Base-by-base conservation (phyloP, 2,329 filamentous ascomycete species). In the Diaporthe batatas region DNA sequence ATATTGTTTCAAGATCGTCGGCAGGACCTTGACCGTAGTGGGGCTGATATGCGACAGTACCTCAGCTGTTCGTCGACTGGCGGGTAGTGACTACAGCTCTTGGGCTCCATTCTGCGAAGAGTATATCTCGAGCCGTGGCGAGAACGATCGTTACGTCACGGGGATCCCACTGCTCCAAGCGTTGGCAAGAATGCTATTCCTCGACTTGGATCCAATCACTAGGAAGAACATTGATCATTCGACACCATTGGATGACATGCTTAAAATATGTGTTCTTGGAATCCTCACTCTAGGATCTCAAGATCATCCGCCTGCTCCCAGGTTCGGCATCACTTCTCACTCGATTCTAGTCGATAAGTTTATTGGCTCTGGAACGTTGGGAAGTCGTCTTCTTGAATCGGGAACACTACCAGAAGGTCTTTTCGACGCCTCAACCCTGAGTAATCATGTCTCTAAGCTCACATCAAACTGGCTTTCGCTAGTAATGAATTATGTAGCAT, bases 151-250 rank as follows among this genome's bases (percentile, higher is more conserved):
- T 4, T 65, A 65, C 21, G 21, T 36, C 18, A n/a, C 59, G 11
- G 59, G 44, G n/a, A 65, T 65, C 12, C 59, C 59, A 34, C 5
- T 49, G 29, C 44, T 65, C 10, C 59, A 65, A 42, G 59, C 59
- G 8, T 29, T 65, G 6, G 44, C 59, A n/a, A 65, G 59, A 51
- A 34, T 65, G 42, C 34, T 65, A 0, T 65, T 65, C 12, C 44
- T 65, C 14, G 59, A 65, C 44, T 12, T 7, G 34, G 44, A 65
- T 12, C 59, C 59, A 6, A 51, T 21, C 18, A 51, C 42, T 25
- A 29, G 11, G 34, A 65, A 23, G 10, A 14, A 23, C 3, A 5
- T 65, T 11, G 59, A 65, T 49, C 29, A 51, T 7, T 49, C 29
- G 29, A 65, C 59, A 23, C 14, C 21, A 16, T 11, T 21, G 10